Percentiles rank a stretch among this genome's conserved stretches.
phyloP scores from a whole-genome alignment of 306 rosid species.

The Trichosanthes truncata region DNA sequence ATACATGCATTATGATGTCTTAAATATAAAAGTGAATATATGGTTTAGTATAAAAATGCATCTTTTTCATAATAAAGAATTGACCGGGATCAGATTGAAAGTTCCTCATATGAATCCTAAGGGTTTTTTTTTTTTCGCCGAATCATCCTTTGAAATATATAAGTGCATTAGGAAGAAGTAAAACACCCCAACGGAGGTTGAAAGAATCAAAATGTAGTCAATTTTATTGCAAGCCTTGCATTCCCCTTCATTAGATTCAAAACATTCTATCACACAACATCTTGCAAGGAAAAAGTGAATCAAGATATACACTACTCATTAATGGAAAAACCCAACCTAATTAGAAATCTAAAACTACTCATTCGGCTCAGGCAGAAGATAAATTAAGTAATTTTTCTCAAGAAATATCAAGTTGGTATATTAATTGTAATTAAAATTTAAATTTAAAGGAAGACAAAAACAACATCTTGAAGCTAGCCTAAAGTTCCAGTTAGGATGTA shows the following conservation, averaged over 20 bases:
- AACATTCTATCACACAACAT: background rate
- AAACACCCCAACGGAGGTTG: background rate
- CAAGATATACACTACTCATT: background rate
- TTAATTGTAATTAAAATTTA: background rate
- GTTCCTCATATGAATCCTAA: background rate
- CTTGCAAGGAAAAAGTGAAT: background rate
- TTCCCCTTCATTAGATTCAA: background rate
- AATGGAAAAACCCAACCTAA: background rate
- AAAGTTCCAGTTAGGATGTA: background rate
- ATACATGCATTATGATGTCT: background rate
- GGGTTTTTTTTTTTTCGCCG: background rate
- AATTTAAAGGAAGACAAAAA: background rate
- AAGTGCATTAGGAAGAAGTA: background rate
- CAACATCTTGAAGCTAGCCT: background rate
- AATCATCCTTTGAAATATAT: background rate
- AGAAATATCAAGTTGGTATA: background rate
- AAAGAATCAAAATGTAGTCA: background rate
- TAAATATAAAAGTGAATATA: background rate
- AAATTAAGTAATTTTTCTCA: background rate
- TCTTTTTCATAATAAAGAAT: background rate
- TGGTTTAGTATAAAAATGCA: background rate
- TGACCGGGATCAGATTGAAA: background rate
- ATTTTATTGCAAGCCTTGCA: background rate
- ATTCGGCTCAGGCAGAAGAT: background rate
- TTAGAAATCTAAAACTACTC: background rate